These are phyloP conservation scores for Pistacia integerrima DNA, from an alignment of 345 rosid genomes.

Conservation along the genomic window DNA sequence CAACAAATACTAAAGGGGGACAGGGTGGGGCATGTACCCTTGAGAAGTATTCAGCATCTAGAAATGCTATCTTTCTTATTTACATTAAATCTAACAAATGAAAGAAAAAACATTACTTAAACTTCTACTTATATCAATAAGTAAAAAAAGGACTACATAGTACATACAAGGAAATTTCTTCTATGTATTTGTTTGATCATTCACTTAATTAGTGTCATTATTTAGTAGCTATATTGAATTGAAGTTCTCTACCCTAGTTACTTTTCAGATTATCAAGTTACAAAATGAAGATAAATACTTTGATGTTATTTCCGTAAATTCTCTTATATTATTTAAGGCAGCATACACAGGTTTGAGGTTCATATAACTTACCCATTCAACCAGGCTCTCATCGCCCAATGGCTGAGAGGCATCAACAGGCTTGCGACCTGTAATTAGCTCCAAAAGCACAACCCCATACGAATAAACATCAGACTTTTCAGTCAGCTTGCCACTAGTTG, in stretches of 20 bases:
- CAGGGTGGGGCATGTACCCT: neutral
- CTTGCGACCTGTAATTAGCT: constrained; percentile 92
- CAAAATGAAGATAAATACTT: no score
- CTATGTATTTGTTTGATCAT: neutral
- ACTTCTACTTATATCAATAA: neutral
- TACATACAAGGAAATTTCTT: neutral
- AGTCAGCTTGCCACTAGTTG: constrained; percentile 91
- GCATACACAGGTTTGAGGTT: neutral
- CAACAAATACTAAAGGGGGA: no score
- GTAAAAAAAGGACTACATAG: neutral
- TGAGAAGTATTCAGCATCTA: neutral
- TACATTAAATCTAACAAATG: neutral
- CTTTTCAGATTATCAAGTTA: neutral
- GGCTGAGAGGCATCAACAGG: constrained; percentile 95
- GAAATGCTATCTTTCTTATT: neutral
- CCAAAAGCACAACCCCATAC: constrained; percentile 93
- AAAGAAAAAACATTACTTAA: neutral
- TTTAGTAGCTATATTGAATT: neutral
- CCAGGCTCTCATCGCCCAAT: constrained; percentile 95
- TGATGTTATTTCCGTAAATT: neutral
- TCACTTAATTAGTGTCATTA: neutral
- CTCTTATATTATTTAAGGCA: neutral
- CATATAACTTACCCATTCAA: constrained; percentile 76
- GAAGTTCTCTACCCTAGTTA: neutral
- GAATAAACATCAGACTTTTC: constrained; percentile 98